Percentiles rank a stretch among this genome's conserved stretches.
Conservation (phyloP, 768 basidiomycete genomes). For the Lactarius hengduanensis region DNA sequence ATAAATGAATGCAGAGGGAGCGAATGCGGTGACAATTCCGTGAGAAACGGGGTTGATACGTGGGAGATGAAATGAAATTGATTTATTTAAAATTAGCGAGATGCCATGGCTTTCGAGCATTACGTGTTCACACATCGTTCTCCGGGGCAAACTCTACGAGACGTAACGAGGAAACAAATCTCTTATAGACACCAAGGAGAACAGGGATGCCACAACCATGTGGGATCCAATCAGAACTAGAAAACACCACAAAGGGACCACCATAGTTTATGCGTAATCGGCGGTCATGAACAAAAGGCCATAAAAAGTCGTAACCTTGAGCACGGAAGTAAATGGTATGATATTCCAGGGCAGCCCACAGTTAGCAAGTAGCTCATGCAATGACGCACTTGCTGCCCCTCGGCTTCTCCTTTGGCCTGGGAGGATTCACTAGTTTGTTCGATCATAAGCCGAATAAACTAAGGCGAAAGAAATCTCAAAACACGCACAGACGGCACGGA, state of each 20-base stretch:
- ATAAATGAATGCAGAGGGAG: conserved; percentile 1
- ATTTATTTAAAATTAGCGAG: neutral
- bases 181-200: conserved; percentile 25
- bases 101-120: neutral
- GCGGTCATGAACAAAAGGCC: conserved; percentile 30
- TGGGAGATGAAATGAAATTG: neutral
- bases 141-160: conserved; percentile 10
- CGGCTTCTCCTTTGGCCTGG: conserved; percentile 56
- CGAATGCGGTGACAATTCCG: neutral
- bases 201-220: conserved; percentile 15
- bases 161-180: conserved; percentile 19
- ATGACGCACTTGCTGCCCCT: conserved; percentile 61
- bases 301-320: conserved; percentile 63
- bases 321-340: conserved; percentile 70
- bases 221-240: conserved; percentile 16
- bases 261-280: conserved; percentile 34
- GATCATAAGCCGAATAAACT: conserved; percentile 7
- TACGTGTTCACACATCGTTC: conserved; percentile 12
- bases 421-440: conserved; percentile 64
- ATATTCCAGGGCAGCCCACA: conserved; percentile 40
- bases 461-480: conserved; percentile 9
- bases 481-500: conserved; percentile 88
- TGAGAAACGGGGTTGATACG: neutral
- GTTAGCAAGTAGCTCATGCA: conserved; percentile 37
- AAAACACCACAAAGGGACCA: conserved; percentile 20